phyloP scores from a whole-genome alignment of 257 asterid species.

The Solanum habrochaites region DNA sequence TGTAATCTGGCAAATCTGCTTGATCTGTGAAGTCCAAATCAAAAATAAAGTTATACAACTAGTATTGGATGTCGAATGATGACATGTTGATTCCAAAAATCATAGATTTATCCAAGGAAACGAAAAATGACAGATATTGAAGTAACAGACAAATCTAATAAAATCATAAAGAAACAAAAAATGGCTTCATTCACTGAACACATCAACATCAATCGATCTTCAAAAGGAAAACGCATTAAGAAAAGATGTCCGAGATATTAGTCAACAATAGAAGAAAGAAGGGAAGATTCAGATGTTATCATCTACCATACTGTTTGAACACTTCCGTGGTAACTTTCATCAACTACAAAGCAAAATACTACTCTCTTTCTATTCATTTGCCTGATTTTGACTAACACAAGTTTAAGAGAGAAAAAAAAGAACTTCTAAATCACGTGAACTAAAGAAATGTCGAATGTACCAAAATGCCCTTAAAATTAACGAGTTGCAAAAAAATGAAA shows the following conservation, averaged over 20 bases:
- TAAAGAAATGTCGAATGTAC: neutral
- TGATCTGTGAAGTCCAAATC: conserved; percentile 19
- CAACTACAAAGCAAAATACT: neutral
- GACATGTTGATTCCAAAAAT: neutral
- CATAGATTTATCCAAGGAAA: neutral
- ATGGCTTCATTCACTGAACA: neutral
- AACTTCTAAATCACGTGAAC: neutral
- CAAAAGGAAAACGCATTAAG: neutral
- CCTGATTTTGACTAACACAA: neutral
- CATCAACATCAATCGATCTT: neutral
- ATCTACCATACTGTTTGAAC: neutral
- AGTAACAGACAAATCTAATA: neutral
- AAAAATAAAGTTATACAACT: neutral
- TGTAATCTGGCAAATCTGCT: conserved; percentile 45
- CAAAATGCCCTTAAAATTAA: neutral
- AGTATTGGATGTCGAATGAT: neutral
- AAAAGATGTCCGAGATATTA: neutral
- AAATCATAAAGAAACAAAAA: neutral
- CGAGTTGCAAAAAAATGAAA: neutral
- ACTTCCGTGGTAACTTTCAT: neutral
- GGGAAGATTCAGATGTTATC: neutral
- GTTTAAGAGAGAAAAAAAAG: neutral
- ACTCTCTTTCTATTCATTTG: neutral
- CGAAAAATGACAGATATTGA: neutral
- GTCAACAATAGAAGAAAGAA: neutral